phyloP scores from a whole-genome alignment of 345 rosid species.

The Aurinia saxatilis region DNA sequence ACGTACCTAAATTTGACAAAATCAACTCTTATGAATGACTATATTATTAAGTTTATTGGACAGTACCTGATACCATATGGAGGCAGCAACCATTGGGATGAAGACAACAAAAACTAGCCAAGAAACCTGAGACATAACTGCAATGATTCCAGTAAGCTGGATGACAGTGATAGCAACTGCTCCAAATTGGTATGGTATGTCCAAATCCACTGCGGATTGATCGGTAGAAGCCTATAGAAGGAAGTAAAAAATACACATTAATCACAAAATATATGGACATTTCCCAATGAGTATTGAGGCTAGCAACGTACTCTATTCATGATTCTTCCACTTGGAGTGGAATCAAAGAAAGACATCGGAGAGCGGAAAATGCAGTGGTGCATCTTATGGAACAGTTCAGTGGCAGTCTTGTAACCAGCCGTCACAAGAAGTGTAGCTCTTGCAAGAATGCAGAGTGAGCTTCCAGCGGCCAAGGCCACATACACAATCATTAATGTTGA shows the following conservation, averaged over 20 bases:
- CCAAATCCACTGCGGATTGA: constrained; percentile 57
- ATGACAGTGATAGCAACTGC: constrained; percentile 42
- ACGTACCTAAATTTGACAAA: background rate
- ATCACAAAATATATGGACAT: background rate
- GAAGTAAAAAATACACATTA: background rate
- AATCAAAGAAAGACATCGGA: constrained; percentile 78
- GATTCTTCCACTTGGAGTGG: constrained; percentile 78
- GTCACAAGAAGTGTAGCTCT: constrained; percentile 49
- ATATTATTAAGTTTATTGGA: background rate
- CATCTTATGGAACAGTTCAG: constrained; percentile 60
- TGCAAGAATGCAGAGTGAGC: constrained; percentile 49
- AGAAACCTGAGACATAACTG: constrained; percentile 73
- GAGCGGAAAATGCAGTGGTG: constrained; percentile 61
- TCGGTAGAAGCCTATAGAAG: constrained; percentile 69
- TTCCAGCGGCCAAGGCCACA: constrained; percentile 46
- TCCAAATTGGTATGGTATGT: constrained; percentile 41
- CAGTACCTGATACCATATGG: constrained; percentile 76
- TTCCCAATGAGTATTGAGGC: background rate
- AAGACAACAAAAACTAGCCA: constrained; percentile 74
- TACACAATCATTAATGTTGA: constrained; percentile 48
- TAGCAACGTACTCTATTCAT: constrained; percentile 47
- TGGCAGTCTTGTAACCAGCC: constrained; percentile 63
- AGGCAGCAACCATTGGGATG: constrained; percentile 54
- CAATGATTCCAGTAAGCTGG: constrained; percentile 60
- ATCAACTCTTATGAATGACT: background rate